These are phyloP conservation scores for Pseudogymnoascus sp. DNA, from an alignment of 2,329 filamentous ascomycete species.

Conservation along the genomic window DNA sequence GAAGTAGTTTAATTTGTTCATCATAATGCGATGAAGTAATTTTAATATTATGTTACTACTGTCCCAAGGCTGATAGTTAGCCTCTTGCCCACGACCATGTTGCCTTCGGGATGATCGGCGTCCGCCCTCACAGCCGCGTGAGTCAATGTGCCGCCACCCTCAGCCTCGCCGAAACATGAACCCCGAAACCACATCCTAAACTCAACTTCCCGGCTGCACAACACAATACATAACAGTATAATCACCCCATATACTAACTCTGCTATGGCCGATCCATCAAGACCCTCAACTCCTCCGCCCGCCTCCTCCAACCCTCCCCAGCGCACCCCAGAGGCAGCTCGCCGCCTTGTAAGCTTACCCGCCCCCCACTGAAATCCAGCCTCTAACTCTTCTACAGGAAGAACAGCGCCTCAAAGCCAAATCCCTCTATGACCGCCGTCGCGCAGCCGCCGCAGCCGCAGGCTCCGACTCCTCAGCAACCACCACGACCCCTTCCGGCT, in stretches of 20 bases:
- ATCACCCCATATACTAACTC: neutral
- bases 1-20: neutral
- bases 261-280: neutral
- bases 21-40: neutral
- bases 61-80: slow-evolving; percentile 6
- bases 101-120: neutral
- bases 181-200: neutral
- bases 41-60: neutral
- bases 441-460: slow-evolving; percentile 20
- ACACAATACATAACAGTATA: neutral
- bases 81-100: neutral
- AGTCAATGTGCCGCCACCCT: neutral
- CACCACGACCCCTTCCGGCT: slow-evolving; percentile 54
- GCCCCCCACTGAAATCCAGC: neutral
- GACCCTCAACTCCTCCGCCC: neutral
- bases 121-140: slow-evolving; percentile 2
- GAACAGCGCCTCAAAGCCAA: slow-evolving; percentile 82
- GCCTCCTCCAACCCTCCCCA: neutral
- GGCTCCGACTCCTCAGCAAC: slow-evolving; percentile 29
- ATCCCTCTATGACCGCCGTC: slow-evolving; percentile 19
- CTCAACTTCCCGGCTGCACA: slow-evolving; percentile 14
- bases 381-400: slow-evolving; percentile 50
- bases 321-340: neutral
- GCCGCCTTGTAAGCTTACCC: neutral
- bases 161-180: neutral